Evolutionary conservation across 306 rosid species (phyloP).

Genomic region (Quercus gilva): DNA sequence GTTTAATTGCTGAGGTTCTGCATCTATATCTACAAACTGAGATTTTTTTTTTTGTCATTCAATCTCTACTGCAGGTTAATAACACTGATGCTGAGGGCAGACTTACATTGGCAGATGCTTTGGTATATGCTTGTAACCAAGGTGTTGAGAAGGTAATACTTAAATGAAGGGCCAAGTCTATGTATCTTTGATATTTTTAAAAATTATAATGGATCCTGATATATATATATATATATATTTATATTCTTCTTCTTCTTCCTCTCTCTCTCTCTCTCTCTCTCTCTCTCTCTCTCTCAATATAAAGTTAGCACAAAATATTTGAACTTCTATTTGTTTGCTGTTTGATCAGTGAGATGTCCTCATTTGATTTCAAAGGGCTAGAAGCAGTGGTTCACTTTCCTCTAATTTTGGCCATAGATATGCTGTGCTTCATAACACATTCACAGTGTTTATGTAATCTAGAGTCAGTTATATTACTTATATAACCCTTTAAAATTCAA

Average conservation of each 20-base stretch:
- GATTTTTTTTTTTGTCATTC: slow-evolving; percentile 25
- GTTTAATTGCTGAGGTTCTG: neutral
- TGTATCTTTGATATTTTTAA: slow-evolving; percentile 15
- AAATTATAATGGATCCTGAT: slow-evolving; percentile 1
- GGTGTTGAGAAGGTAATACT: slow-evolving; percentile 89
- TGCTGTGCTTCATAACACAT: neutral
- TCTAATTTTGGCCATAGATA: neutral
- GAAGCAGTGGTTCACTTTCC: neutral
- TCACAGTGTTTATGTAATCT: neutral
- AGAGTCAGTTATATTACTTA: neutral
- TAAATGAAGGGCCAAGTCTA: neutral
- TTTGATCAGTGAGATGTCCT: neutral
- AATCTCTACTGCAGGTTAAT: slow-evolving; percentile 63
- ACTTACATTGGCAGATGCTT: slow-evolving; percentile 95
- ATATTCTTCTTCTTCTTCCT: neutral
- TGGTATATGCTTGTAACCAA: slow-evolving; percentile 94
- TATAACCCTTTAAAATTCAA: neutral
- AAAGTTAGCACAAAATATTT: neutral
- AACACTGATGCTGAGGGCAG: slow-evolving; percentile 99
- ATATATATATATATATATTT: neutral
- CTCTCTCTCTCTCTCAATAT: neutral
- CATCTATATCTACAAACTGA: neutral
- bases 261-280: too few species aligned
- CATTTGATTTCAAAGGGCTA: neutral
- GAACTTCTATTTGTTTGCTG: neutral